Evolutionary conservation across 148 eudicot species (phyloP).

Genomic region (Tetragonia tetragonoides): DNA sequence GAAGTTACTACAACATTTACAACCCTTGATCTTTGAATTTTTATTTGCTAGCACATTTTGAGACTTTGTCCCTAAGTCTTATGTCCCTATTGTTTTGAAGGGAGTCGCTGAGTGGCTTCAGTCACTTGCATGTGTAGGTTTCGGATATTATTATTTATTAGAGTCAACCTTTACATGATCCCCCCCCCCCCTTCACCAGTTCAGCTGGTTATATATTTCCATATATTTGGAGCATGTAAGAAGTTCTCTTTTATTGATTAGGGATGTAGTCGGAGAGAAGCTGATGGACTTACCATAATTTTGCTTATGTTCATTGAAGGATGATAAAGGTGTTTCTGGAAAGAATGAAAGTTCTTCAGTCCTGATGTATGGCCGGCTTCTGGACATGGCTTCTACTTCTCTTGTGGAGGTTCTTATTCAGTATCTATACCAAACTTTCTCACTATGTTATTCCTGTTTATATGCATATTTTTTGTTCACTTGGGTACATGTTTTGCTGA

Average conservation of each 20-base stretch:
- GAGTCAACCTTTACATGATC: neutral
- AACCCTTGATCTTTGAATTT: neutral
- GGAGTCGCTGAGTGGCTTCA: neutral
- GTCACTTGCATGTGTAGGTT: neutral
- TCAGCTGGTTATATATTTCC: neutral
- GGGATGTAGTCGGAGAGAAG: constrained; percentile 12
- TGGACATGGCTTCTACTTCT: constrained; percentile 57
- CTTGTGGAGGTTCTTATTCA: constrained; percentile 57
- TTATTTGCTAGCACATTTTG: neutral
- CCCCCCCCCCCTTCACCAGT: neutral
- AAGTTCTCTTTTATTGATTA: neutral
- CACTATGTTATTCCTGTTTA: neutral
- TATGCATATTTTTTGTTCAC: neutral
- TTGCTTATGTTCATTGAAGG: constrained; percentile 36
- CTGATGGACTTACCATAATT: constrained; percentile 21
- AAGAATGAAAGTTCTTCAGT: constrained; percentile 34
- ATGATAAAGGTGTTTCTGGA: constrained; percentile 11
- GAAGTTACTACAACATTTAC: neutral
- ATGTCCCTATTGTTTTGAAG: neutral
- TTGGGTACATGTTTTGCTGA: neutral
- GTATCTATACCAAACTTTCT: neutral
- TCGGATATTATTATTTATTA: too few relatives aligned
- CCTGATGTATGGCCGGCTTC: constrained; percentile 67
- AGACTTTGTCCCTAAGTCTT: neutral
- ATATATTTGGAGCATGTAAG: neutral